Evolutionary conservation across 2,329 filamentous ascomycete species (phyloP).

Genomic region (Pseudogymnoascus pannorum): DNA sequence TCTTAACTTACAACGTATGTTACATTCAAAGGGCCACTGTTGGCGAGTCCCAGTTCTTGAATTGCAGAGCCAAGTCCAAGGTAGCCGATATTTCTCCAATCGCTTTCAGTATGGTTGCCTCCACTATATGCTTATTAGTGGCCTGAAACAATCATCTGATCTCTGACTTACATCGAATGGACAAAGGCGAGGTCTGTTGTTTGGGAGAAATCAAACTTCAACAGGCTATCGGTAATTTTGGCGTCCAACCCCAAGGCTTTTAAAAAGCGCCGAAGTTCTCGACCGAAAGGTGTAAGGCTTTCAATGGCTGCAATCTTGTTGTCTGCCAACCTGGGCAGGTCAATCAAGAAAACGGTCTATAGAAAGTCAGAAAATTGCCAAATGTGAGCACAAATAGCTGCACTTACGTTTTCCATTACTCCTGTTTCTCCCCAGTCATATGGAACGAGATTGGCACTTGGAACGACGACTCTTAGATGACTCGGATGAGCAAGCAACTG

Average conservation of each 20-base stretch:
- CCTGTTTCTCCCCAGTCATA: slow-evolving; percentile 81
- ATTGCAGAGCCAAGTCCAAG: slow-evolving; percentile 66
- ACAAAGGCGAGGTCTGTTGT: slow-evolving; percentile 72
- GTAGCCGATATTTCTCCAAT: slow-evolving; percentile 56
- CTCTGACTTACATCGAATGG: slow-evolving; percentile 66
- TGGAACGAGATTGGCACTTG: slow-evolving; percentile 76
- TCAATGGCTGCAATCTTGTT: slow-evolving; percentile 19
- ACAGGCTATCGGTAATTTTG: slow-evolving; percentile 58
- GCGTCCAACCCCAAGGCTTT: slow-evolving; percentile 57
- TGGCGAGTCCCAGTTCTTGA: slow-evolving; percentile 52
- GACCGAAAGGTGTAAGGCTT: slow-evolving; percentile 50
- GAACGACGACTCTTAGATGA: slow-evolving; percentile 73
- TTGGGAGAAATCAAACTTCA: slow-evolving; percentile 72
- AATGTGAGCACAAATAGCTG: background rate
- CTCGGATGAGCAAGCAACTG: slow-evolving; percentile 74
- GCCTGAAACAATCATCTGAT: background rate
- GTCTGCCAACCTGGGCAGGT: slow-evolving; percentile 56
- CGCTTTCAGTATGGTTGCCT: slow-evolving; percentile 45
- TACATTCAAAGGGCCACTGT: slow-evolving; percentile 50
- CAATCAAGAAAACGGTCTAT: slow-evolving; percentile 81
- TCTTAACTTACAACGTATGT: slow-evolving; percentile 59
- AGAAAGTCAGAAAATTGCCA: slow-evolving; percentile 11
- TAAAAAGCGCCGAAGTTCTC: slow-evolving; percentile 65
- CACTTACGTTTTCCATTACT: slow-evolving; percentile 71
- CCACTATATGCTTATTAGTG: slow-evolving; percentile 34